Percentiles rank a stretch among this genome's conserved stretches.
These are phyloP conservation scores for Litsea cubeba DNA, from an alignment of 164 flowering plant genomes.

Conservation along the genomic window DNA sequence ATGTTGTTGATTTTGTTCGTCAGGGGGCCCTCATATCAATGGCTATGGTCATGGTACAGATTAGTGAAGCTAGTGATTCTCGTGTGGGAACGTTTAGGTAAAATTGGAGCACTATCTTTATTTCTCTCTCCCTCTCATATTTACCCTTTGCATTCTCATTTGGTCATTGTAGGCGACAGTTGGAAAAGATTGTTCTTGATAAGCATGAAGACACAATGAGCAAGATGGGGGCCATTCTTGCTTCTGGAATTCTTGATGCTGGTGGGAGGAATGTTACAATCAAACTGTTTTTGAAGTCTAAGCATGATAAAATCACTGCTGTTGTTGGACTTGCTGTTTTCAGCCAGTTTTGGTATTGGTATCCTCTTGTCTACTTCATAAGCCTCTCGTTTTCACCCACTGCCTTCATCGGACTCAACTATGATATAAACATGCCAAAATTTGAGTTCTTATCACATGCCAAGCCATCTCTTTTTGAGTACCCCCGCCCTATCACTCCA, in stretches of 20 bases:
- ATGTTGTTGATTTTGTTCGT: slow-evolving; percentile 99
- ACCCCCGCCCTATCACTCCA: slow-evolving; percentile 84
- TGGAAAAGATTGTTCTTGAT: slow-evolving; percentile 95
- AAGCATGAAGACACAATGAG: slow-evolving; percentile 99
- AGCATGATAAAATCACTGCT: slow-evolving; percentile 92
- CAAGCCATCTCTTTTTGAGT: slow-evolving; percentile 91
- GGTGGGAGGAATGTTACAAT: slow-evolving; percentile 99
- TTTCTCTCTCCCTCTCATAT: not conserved
- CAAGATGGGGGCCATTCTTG: slow-evolving; percentile 99
- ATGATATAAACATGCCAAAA: slow-evolving; percentile 84
- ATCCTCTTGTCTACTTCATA: slow-evolving; percentile 86
- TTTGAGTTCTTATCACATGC: slow-evolving; percentile 95
- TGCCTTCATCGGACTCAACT: slow-evolving; percentile 89
- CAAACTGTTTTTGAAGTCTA: slow-evolving; percentile 80
- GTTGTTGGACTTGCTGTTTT: slow-evolving; percentile 96
- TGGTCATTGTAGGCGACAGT: slow-evolving; percentile 56
- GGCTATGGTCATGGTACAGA: slow-evolving; percentile 99
- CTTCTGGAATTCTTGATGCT: slow-evolving; percentile 98
- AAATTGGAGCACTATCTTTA: too few species aligned
- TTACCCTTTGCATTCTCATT: not conserved
- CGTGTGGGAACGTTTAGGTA: slow-evolving; percentile 97
- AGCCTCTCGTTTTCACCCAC: slow-evolving; percentile 94
- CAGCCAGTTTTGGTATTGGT: slow-evolving; percentile 99
- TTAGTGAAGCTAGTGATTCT: slow-evolving; percentile 88
- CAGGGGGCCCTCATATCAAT: slow-evolving; percentile 99